Base-by-base conservation (phyloP, 192 early-diverging fungal species). In the Dimargaris verticillata region DNA sequence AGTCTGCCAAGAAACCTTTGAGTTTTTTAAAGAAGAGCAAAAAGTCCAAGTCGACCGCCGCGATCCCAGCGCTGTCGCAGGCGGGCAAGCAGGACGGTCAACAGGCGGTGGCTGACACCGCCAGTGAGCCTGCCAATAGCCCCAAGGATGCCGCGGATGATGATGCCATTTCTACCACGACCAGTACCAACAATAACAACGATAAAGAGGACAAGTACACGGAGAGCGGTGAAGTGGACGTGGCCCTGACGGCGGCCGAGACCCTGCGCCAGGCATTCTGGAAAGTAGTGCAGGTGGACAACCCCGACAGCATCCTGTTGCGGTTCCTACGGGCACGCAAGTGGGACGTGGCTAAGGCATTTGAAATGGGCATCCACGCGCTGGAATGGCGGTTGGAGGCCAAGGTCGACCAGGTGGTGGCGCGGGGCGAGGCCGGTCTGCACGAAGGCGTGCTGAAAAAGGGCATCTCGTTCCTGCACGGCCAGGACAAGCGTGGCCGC, bases 251-350 rank as follows among this genome's bases (percentile, higher is more conserved):
- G 5, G 53, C 68, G 28, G 41, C 38, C 24, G 49, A 49, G 13
- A 73, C 72, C 15, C 73, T 85, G 20, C 74, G 78, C 14, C 69
- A 68, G 0, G 74, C 79, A 12, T 85, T 86, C 62, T 86, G 84
- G 79, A 66, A 64, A 22, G 73, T 78, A 28, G 71, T 81, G 45
- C 73, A 70, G 60, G 72, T 66, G 50, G 84, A 88, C 62, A 77
- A 87, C 52, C 85, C 83, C 13, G 90, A 93, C 68, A 64, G 79
- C 0, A 64, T 89, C n/a, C 38, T 87, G 46, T 75, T 91, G 42
- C 78, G 91, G 18, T 93, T 89, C 68, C 68, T 93, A 52, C 78
- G 91, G 29, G 92, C 91, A 20, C 78, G 92, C 53, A 94, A 94
- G 62, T 95, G 90, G 89, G 78, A 91, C 59, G 74, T 86, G 3